phyloP scores from a whole-genome alignment of 2,329 filamentous ascomycete genomes.

The Sporothrix luriei region DNA sequence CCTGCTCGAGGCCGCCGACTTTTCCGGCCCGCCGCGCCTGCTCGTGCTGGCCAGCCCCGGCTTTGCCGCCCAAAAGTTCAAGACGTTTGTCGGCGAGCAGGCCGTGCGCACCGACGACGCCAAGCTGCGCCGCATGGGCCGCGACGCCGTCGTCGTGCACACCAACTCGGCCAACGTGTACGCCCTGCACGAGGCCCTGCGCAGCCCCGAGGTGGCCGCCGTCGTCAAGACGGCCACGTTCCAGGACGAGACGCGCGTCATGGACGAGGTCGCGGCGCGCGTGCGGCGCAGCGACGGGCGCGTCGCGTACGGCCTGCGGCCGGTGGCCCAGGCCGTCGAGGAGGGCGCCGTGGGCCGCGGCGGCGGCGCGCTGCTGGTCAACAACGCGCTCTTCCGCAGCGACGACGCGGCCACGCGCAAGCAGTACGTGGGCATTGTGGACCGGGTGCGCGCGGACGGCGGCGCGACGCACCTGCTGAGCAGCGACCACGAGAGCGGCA shows the following conservation, averaged over 20 bases:
- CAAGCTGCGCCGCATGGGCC: conserved; percentile 62
- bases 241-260: conserved; percentile 75
- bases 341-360: conserved; percentile 87
- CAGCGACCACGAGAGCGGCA: conserved; percentile 91
- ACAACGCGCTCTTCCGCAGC: conserved; percentile 83
- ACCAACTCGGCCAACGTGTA: conserved; percentile 84
- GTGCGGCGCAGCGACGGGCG: conserved; percentile 82
- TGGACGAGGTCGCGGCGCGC: conserved; percentile 80
- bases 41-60: conserved; percentile 86
- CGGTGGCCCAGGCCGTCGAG: conserved; percentile 79
- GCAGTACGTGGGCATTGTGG: conserved; percentile 81
- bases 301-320: conserved; percentile 84
- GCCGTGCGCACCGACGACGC: conserved; percentile 65
- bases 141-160: conserved; percentile 74
- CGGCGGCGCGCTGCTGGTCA: conserved; percentile 82
- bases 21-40: conserved; percentile 64
- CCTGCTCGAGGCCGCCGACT: conserved; percentile 76
- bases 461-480: conserved; percentile 89
- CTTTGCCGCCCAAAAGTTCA: conserved; percentile 80
- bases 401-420: conserved; percentile 75
- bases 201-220: conserved; percentile 73
- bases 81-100: conserved; percentile 69
- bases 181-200: conserved; percentile 82
- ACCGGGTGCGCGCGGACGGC: conserved; percentile 82
- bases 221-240: conserved; percentile 87